Evolutionary conservation across 176 grass and related monocot species (phyloP).

Genomic region (Rhynchospora breviuscula): DNA sequence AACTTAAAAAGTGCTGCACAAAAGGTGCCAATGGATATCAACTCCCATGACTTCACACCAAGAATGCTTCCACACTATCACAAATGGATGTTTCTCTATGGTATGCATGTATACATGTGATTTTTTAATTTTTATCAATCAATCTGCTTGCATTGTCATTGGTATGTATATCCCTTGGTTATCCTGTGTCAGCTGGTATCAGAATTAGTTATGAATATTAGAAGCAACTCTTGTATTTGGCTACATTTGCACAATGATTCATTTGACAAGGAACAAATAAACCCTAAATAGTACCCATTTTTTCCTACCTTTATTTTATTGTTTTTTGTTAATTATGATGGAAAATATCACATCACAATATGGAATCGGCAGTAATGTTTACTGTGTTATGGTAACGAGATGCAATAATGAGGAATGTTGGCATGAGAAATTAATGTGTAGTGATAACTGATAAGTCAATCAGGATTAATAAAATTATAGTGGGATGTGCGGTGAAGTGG

Average conservation of each 20-base stretch:
- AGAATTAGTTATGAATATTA: not conserved
- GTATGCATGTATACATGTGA: not conserved
- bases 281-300: not conserved
- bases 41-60: slow-evolving; percentile 28
- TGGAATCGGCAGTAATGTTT: too few relatives aligned
- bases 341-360: too few relatives aligned
- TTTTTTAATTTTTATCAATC: not conserved
- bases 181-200: not conserved
- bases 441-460: not conserved
- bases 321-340: too few relatives aligned
- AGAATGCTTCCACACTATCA: slow-evolving; percentile 24
- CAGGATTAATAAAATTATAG: not conserved
- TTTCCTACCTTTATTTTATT: too few relatives aligned
- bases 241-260: not conserved
- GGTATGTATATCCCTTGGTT: not conserved
- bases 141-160: not conserved
- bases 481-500: not conserved
- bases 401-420: not conserved
- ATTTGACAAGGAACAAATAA: not conserved
- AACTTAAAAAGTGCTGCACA: not conserved
- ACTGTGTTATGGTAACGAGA: not conserved
- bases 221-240: too few relatives aligned
- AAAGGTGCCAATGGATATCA: slow-evolving; percentile 17
- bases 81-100: slow-evolving; percentile 39
- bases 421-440: not conserved